Percentiles rank a stretch among this genome's conserved stretches.
Evolutionary conservation across 768 basidiomycete species (phyloP).

Genomic region (Suillus weaverae): DNA sequence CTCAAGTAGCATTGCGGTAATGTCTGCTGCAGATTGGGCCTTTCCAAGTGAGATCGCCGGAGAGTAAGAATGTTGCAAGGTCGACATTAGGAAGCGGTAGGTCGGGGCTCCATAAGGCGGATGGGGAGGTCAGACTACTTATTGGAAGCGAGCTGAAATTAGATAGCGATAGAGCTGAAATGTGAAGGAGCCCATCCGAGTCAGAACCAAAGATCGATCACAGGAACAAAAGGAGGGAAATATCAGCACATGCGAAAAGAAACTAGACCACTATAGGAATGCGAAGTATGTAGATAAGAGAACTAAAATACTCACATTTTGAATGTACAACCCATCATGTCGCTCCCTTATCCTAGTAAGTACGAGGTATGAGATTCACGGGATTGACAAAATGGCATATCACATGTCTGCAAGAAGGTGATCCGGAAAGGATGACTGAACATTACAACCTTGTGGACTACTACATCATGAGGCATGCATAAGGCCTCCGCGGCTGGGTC

Average conservation of each 20-base stretch:
- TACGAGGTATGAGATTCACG: too few species aligned
- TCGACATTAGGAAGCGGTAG: constrained; percentile 26
- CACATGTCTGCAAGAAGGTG: constrained; percentile 32
- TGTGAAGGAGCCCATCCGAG: too few species aligned
- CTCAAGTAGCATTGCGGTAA: not conserved
- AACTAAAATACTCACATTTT: not conserved
- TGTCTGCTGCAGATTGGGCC: constrained; percentile 14
- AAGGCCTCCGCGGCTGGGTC: too few species aligned
- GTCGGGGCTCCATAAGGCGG: constrained; percentile 31
- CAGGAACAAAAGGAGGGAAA: not conserved
- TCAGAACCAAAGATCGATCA: not conserved
- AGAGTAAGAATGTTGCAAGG: constrained; percentile 28
- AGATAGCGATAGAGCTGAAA: too few species aligned
- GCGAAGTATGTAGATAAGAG: not conserved
- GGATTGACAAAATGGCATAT: not conserved
- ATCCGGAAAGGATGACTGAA: too few species aligned
- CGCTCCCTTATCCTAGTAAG: not conserved
- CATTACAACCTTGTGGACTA: too few species aligned
- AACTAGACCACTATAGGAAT: not conserved
- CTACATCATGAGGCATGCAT: too few species aligned
- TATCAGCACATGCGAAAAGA: not conserved
- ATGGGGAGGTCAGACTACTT: constrained; percentile 34
- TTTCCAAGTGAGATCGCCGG: constrained; percentile 20
- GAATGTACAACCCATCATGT: constrained; percentile 4
- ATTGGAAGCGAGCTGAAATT: not conserved